phyloP scores from a whole-genome alignment of 345 rosid species.

The Eutrema japonicum region DNA sequence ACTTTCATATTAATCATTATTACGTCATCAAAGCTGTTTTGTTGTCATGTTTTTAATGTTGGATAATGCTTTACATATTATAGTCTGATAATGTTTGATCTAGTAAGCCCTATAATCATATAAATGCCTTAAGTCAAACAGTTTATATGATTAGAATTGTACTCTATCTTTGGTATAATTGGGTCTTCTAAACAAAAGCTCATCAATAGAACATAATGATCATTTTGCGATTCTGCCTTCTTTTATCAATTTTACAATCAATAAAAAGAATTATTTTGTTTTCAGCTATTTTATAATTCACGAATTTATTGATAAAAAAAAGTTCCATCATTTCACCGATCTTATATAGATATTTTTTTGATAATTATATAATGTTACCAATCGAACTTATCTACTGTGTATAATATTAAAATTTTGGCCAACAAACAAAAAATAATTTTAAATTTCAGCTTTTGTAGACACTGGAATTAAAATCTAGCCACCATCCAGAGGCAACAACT shows the following conservation, averaged over 20 bases:
- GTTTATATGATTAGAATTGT: constrained; percentile 5
- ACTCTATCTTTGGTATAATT: constrained; percentile 12
- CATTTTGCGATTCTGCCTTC: not conserved
- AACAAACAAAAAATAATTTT: not conserved
- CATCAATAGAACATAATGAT: not conserved
- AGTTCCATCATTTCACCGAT: not conserved
- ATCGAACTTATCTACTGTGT: too few relatives aligned
- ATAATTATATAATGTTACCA: not conserved
- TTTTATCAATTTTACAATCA: not conserved
- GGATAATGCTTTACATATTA: not conserved
- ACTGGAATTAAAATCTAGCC: constrained; percentile 2
- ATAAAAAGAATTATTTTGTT: not conserved
- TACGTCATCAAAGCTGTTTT: not conserved
- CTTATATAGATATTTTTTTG: not conserved
- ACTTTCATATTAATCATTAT: not conserved
- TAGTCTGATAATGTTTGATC: constrained; percentile 5
- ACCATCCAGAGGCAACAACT: not conserved
- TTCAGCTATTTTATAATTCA: not conserved
- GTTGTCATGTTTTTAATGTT: not conserved
- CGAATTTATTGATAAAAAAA: not conserved
- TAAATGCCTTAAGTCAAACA: constrained; percentile 5
- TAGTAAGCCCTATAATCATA: not conserved
- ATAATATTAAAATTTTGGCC: constrained; percentile 5
- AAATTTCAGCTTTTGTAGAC: not conserved
- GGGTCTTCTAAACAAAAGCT: not conserved